Evolutionary conservation across 176 grass and related monocot genomes (phyloP), one percentile per base, ranked within the genome.

Genomic region (Microstegium vimineum): DNA sequence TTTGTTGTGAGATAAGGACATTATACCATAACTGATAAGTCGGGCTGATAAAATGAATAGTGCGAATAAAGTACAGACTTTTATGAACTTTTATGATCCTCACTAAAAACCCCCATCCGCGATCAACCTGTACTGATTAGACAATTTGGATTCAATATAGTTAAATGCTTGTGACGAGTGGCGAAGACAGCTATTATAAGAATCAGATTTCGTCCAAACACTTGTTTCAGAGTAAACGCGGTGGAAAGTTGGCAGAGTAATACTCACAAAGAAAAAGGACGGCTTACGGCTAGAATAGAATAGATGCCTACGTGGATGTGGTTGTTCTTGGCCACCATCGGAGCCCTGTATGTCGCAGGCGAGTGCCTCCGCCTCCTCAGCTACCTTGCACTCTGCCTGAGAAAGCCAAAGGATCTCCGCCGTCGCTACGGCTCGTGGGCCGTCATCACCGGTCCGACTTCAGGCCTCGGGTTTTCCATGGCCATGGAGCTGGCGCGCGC

Each of bases 241-340:
- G 46, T 16, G 46, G 46, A 49, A n/a, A n/a, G n/a, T n/a, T n/a
- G n/a, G 46, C 46, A 49, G 6, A 10, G 42, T 40, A 40, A 43
- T 20, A 52, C n/a, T n/a, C n/a, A 4, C 49, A 2, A 8, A 20
- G 49, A 51, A 49, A 8, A 49, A 8, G 17, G 7, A 51, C 47
- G 17, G 14, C 14, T 16, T 4, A 14, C 10, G 43, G 17, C 5
- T 51, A 52, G 6, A 52, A 47, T 5, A 47, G 6, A 41, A 3
- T 10, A 65, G 16, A 70, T 70, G 67, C 0, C 67, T 26, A 12
- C 36, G 11, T 70, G 36, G 67, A 42, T 70, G 37, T 78, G 70
- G 78, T 49, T 87, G 49, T 3, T 76, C 37, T 40, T 69, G 37
- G 71, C 37, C 36, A 9, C 8, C 28, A 52, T 81, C 11, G 85